phyloP scores from a whole-genome alignment of 345 rosid species.

The Melastoma malabathricum region DNA sequence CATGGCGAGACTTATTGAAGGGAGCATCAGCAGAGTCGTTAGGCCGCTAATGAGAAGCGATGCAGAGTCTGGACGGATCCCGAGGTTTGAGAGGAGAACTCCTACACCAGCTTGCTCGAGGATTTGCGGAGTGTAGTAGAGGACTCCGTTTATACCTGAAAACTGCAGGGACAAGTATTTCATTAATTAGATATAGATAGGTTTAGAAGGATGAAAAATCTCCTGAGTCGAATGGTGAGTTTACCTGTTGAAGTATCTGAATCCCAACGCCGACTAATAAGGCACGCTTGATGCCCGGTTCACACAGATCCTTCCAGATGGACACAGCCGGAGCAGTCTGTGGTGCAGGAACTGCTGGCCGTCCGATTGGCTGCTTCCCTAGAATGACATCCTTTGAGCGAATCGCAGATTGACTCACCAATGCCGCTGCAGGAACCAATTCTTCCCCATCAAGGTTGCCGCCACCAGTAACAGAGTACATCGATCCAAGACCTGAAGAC shows the following conservation, averaged over 20 bases:
- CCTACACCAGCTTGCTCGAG: conserved; percentile 33
- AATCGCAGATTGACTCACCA: conserved; percentile 22
- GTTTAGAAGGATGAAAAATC: not conserved
- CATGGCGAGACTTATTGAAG: conserved; percentile 26
- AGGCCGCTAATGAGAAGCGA: conserved; percentile 26
- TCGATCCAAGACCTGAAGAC: conserved; percentile 14
- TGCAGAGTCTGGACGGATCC: conserved; percentile 24
- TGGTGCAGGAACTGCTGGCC: not conserved
- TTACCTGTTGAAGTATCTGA: conserved; percentile 39
- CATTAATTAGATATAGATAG: not conserved
- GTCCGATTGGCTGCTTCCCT: conserved; percentile 1
- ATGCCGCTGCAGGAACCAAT: conserved; percentile 22
- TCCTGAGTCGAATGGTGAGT: not conserved
- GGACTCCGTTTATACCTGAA: conserved; percentile 35
- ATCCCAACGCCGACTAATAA: conserved; percentile 27
- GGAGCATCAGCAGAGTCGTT: conserved; percentile 27
- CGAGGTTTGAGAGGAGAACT: conserved; percentile 22
- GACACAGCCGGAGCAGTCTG: conserved; percentile 6
- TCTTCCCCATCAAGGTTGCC: conserved; percentile 10
- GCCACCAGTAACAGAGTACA: conserved; percentile 11
- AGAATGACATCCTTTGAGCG: conserved; percentile 10
- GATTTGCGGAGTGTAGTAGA: conserved; percentile 38
- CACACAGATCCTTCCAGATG: conserved; percentile 15
- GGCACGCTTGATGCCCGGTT: conserved; percentile 37
- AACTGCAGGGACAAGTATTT: conserved; percentile 10